Evolutionary conservation across 805 yeast species (phyloP).

Genomic region (Ogataea nitratoaversa): DNA sequence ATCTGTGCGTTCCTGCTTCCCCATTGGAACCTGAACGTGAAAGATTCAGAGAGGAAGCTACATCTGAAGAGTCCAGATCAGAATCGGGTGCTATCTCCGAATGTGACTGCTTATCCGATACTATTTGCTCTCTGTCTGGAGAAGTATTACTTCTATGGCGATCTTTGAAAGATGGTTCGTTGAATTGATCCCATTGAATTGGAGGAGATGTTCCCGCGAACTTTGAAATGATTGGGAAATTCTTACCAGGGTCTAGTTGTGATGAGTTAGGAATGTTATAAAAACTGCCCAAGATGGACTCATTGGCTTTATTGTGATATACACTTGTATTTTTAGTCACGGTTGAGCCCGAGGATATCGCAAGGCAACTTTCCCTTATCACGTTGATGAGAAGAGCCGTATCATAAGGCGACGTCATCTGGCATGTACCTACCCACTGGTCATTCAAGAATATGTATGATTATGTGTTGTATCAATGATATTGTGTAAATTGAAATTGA

Average conservation of each 20-base stretch:
- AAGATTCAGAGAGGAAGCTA: neutral
- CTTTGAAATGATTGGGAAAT: neutral
- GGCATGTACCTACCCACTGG: neutral
- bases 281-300: constrained; percentile 1
- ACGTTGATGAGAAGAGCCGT: constrained; percentile 3
- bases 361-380: constrained; percentile 2
- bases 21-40: too few relatives aligned
- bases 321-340: neutral
- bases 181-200: constrained; percentile 4
- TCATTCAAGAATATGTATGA: neutral
- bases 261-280: neutral
- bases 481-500: too few relatives aligned
- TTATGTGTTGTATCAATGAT: neutral
- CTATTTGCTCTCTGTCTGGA: neutral
- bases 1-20: too few relatives aligned
- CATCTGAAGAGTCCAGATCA: neutral
- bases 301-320: neutral
- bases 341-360: neutral
- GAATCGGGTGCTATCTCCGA: neutral
- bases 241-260: neutral
- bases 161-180: neutral
- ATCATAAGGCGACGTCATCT: constrained; percentile 2
- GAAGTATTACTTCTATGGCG: neutral
- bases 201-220: neutral
- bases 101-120: neutral